Evolutionary conservation across 2,329 filamentous ascomycete genomes (phyloP).

Genomic region (Fusarium subglutinans): DNA sequence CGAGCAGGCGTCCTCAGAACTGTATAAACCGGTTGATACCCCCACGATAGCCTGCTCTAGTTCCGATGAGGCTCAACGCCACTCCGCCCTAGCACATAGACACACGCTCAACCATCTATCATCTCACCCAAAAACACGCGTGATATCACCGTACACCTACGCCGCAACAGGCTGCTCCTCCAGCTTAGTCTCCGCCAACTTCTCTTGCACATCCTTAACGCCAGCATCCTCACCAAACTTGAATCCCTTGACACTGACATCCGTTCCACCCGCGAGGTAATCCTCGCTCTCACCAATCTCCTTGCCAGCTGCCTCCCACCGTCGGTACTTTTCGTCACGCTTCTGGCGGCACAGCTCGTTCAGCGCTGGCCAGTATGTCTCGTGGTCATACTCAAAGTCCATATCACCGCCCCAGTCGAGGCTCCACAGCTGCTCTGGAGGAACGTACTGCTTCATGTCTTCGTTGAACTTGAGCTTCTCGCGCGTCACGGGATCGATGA

Average conservation of each 20-base stretch:
- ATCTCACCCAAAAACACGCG: neutral
- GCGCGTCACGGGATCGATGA: slow-evolving; percentile 93
- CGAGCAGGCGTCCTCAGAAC: neutral
- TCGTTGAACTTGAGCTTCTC: slow-evolving; percentile 99
- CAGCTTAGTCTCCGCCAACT: slow-evolving; percentile 42
- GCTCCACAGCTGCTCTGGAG: slow-evolving; percentile 82
- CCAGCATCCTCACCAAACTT: slow-evolving; percentile 38
- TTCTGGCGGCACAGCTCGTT: slow-evolving; percentile 74
- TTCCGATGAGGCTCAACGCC: neutral
- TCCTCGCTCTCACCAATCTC: slow-evolving; percentile 86
- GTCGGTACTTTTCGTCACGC: slow-evolving; percentile 67
- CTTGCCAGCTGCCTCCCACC: slow-evolving; percentile 85
- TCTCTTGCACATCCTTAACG: slow-evolving; percentile 41
- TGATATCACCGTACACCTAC: neutral
- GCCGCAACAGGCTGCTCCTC: slow-evolving; percentile 39
- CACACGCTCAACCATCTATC: neutral
- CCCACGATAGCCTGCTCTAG: neutral
- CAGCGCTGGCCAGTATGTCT: slow-evolving; percentile 87
- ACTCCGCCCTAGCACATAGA: neutral
- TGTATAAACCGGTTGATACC: neutral
- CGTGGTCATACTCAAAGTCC: slow-evolving; percentile 92
- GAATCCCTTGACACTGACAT: slow-evolving; percentile 48
- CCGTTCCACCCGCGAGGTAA: slow-evolving; percentile 76
- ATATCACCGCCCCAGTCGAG: slow-evolving; percentile 78
- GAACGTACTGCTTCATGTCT: slow-evolving; percentile 84